Evolutionary conservation across 2,329 filamentous ascomycete species (phyloP).

Genomic region (Cladophialophora yegresii): DNA sequence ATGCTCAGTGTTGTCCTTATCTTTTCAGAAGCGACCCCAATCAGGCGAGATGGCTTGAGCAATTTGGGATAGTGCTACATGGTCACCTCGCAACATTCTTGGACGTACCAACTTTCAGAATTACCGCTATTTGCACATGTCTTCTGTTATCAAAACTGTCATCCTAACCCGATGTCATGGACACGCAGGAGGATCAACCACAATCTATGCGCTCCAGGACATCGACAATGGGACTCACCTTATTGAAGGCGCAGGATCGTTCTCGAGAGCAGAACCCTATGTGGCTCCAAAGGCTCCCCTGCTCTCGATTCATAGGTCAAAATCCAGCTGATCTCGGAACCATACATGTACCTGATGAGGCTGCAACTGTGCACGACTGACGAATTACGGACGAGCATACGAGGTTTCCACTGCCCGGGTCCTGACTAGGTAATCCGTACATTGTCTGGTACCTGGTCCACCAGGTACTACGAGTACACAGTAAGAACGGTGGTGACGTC

Average conservation of each 20-base stretch:
- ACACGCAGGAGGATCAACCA: neutral
- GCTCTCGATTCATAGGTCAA: neutral
- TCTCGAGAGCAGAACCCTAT: neutral
- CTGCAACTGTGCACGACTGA: neutral
- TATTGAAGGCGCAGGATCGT: neutral
- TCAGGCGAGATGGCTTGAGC: neutral
- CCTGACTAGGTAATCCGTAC: neutral
- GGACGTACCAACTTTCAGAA: neutral
- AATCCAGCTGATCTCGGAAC: neutral
- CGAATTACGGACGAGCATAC: neutral
- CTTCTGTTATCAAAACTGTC: neutral
- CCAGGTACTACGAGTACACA: neutral
- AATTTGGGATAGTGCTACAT: constrained; percentile 1
- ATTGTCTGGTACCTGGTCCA: neutral
- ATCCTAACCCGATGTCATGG: neutral
- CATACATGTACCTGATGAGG: neutral
- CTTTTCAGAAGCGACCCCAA: neutral
- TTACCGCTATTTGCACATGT: neutral
- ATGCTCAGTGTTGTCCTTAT: neutral
- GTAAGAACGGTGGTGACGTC: neutral
- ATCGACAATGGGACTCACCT: neutral
- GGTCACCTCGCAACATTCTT: neutral
- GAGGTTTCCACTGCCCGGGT: neutral
- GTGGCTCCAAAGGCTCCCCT: neutral
- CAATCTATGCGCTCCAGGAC: neutral